These are phyloP conservation scores for Aspergillus carbonarius DNA, from an alignment of 2,329 filamentous ascomycete genomes.

Conservation along the genomic window DNA sequence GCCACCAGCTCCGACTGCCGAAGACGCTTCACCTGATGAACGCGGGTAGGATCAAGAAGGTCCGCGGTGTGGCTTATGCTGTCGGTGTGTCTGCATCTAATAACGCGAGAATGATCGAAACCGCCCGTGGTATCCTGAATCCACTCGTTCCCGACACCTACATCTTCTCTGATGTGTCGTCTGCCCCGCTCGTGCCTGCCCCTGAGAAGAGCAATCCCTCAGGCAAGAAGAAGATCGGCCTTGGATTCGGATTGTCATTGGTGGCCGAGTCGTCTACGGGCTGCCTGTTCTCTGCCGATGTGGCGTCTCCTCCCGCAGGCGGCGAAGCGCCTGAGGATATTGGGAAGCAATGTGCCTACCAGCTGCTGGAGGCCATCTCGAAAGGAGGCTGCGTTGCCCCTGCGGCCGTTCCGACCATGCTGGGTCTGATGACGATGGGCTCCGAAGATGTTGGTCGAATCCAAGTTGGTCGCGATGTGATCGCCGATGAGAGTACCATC, in stretches of 20 bases:
- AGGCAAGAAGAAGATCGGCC: conserved; percentile 65
- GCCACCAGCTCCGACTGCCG: conserved; percentile 86
- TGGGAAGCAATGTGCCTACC: conserved; percentile 82
- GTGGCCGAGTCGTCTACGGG: conserved; percentile 91
- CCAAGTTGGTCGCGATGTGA: conserved; percentile 74
- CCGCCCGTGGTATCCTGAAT: conserved; percentile 83
- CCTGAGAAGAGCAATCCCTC: conserved; percentile 65
- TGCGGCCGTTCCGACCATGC: conserved; percentile 69
- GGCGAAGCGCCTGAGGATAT: conserved; percentile 87
- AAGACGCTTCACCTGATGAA: conserved; percentile 89
- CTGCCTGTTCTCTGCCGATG: conserved; percentile 84
- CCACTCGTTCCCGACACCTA: conserved; percentile 84
- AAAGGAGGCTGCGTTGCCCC: conserved; percentile 78
- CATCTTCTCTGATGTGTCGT: conserved; percentile 70
- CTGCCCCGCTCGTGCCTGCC: conserved; percentile 61
- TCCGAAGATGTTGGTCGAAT: conserved; percentile 91
- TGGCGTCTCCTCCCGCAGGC: conserved; percentile 70
- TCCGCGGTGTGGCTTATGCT: conserved; percentile 90
- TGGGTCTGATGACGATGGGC: conserved; percentile 97
- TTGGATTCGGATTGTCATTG: conserved; percentile 87
- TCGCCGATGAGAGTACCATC: conserved; percentile 78
- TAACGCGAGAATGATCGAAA: conserved; percentile 92
- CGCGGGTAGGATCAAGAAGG: conserved; percentile 79
- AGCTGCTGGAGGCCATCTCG: conserved; percentile 78
- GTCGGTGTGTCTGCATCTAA: conserved; percentile 90